These are phyloP conservation scores for Globisporangium yorkense DNA, from an alignment of 352 stramenopile species.

Conservation along the genomic window DNA sequence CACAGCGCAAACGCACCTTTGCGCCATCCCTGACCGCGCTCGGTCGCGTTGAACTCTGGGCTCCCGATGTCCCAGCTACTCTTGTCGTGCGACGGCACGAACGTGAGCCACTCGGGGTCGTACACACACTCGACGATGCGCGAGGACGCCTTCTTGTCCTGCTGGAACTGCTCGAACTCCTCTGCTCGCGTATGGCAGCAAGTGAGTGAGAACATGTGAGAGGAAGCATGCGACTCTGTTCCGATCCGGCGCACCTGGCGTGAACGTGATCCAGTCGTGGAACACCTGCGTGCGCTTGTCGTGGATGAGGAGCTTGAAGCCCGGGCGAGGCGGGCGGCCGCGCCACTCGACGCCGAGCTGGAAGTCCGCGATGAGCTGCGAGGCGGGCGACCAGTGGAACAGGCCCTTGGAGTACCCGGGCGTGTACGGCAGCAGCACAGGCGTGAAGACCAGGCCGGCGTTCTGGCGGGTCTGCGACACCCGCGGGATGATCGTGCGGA, in stretches of 20 bases:
- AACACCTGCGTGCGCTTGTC: conserved; percentile 83
- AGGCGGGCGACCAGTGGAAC: conserved; percentile 61
- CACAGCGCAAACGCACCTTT: conserved; percentile 39
- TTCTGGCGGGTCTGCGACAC: conserved; percentile 77
- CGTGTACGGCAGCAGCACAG: conserved; percentile 71
- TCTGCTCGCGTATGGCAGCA: conserved; percentile 19
- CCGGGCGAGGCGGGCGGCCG: conserved; percentile 62
- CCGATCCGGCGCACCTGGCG: conserved; percentile 30
- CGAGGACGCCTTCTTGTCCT: conserved; percentile 79
- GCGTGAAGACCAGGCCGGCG: conserved; percentile 71
- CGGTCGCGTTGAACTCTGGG: conserved; percentile 55
- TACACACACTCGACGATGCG: conserved; percentile 83
- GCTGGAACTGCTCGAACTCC: conserved; percentile 70
- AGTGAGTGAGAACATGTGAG: too few relatives aligned
- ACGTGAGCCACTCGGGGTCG: conserved; percentile 75
- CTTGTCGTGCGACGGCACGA: conserved; percentile 81
- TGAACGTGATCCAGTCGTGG: conserved; percentile 85
- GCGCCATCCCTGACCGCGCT: conserved; percentile 66
- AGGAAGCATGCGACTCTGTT: neutral
- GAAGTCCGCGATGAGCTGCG: conserved; percentile 61
- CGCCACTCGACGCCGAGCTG: conserved; percentile 81
- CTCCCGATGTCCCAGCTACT: conserved; percentile 66
- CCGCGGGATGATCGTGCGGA: conserved; percentile 64
- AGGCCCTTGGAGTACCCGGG: conserved; percentile 72
- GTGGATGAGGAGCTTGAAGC: conserved; percentile 82